These are phyloP conservation scores for Mollisia scopiformis DNA, from an alignment of 2,329 filamentous ascomycete genomes.

Conservation along the genomic window DNA sequence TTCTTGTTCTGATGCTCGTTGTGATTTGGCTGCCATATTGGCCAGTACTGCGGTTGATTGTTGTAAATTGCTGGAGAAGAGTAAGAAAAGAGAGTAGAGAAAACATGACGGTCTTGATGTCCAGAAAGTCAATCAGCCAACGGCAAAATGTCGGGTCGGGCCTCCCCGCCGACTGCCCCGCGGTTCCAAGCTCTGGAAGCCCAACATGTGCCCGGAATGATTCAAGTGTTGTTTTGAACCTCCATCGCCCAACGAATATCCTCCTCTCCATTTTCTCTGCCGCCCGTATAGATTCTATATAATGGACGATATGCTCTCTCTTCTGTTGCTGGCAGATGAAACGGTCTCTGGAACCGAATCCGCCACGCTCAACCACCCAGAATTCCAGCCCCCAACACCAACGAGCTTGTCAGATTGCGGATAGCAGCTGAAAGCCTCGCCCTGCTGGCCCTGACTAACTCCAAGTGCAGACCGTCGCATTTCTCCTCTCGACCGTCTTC, in stretches of 20 bases:
- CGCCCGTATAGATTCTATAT: not conserved
- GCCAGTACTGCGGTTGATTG: too few species aligned
- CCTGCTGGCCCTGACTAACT: constrained; percentile 1
- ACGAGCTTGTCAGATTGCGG: constrained; percentile 7
- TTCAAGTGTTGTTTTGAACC: not conserved
- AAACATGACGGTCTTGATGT: not conserved
- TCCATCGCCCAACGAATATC: not conserved
- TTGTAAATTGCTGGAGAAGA: too few species aligned
- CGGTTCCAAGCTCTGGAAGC: not conserved
- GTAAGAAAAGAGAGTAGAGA: not conserved
- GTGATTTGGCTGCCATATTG: constrained; percentile 42
- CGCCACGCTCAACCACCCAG: not conserved
- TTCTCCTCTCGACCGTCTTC: not conserved
- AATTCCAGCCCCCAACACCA: constrained; percentile 8
- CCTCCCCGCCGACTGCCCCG: not conserved
- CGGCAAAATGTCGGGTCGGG: not conserved
- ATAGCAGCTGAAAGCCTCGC: constrained; percentile 10
- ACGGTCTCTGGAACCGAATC: not conserved
- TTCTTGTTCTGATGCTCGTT: constrained; percentile 56
- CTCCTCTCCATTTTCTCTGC: not conserved
- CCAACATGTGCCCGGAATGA: not conserved
- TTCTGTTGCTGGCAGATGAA: not conserved
- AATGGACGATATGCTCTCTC: not conserved
- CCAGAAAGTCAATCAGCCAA: not conserved
- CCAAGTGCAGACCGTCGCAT: not conserved